Percentiles rank a stretch among this genome's conserved stretches.
These are phyloP conservation scores for Henningerozyma blattae DNA, from an alignment of 805 yeast species.

Conservation along the genomic window DNA sequence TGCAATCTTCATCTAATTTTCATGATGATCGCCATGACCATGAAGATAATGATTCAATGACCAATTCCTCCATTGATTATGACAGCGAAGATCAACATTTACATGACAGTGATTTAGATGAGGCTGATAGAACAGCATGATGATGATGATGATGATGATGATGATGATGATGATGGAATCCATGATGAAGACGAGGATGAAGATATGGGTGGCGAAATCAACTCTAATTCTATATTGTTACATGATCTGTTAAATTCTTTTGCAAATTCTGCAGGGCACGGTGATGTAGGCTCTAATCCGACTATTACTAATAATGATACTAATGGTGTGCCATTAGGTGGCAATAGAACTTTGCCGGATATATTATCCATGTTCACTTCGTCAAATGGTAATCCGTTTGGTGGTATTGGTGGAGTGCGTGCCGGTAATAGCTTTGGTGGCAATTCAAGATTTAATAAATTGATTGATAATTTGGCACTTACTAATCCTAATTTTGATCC, in stretches of 20 bases:
- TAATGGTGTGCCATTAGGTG: too few relatives aligned
- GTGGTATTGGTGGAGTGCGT: slow-evolving; percentile 11
- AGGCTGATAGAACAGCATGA: slow-evolving; percentile 1
- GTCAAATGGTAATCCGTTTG: too few relatives aligned
- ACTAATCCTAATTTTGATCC: slow-evolving; percentile 36
- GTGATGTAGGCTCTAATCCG: too few relatives aligned
- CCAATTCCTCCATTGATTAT: slow-evolving; percentile 3
- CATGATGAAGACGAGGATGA: slow-evolving; percentile 14
- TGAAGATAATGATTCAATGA: slow-evolving; percentile 7
- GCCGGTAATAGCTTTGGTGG: slow-evolving; percentile 7
- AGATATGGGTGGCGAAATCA: slow-evolving; percentile 13
- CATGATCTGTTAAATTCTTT: slow-evolving; percentile 15
- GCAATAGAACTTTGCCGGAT: slow-evolving; percentile 29
- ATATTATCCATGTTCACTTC: slow-evolving; percentile 25
- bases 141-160: slow-evolving; percentile 3
- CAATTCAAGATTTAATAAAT: slow-evolving; percentile 13
- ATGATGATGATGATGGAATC: slow-evolving; percentile 3
- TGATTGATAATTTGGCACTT: slow-evolving; percentile 18
- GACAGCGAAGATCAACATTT: background rate
- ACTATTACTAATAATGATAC: too few relatives aligned
- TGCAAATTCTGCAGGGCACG: too few relatives aligned
- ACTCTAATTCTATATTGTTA: slow-evolving; percentile 12
- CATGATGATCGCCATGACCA: slow-evolving; percentile 4
- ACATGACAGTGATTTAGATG: slow-evolving; percentile 1
- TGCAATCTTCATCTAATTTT: background rate